phyloP scores from a whole-genome alignment of 2,329 filamentous ascomycete genomes.

The Fulvia fulva region DNA sequence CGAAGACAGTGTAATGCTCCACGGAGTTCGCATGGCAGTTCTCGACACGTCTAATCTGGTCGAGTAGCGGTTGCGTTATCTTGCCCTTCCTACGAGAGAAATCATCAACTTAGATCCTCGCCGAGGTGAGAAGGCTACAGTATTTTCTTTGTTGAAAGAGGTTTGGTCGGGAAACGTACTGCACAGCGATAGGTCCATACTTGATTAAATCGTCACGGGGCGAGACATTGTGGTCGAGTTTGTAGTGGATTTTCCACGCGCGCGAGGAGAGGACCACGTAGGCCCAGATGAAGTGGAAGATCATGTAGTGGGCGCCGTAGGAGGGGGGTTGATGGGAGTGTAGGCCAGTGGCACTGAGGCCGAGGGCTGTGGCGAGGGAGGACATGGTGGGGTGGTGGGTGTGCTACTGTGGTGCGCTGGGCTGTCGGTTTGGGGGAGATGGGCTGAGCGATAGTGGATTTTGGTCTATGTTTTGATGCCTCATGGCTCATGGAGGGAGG shows the following conservation, averaged over 20 bases:
- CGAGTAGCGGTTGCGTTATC: conserved; percentile 41
- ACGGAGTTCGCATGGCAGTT: conserved; percentile 47
- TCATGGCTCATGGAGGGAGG: too few relatives aligned
- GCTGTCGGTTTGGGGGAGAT: not conserved
- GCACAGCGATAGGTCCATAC: conserved; percentile 41
- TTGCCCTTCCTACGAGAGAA: conserved; percentile 34
- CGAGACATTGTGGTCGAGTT: conserved; percentile 47
- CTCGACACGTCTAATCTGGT: conserved; percentile 44
- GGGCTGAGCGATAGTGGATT: not conserved
- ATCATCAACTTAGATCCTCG: too few relatives aligned
- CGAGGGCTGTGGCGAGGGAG: conserved; percentile 22
- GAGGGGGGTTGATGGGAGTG: conserved; percentile 20
- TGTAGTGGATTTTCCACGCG: conserved; percentile 40
- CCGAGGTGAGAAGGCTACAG: too few relatives aligned
- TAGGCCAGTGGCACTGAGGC: conserved; percentile 18
- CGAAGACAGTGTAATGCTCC: conserved; percentile 41
- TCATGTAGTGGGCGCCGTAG: conserved; percentile 33
- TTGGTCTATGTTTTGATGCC: not conserved
- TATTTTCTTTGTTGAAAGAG: too few relatives aligned
- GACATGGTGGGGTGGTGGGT: conserved; percentile 9
- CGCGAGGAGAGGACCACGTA: conserved; percentile 45
- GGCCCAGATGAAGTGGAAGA: conserved; percentile 43
- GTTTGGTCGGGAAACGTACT: too few relatives aligned
- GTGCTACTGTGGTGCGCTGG: not conserved
- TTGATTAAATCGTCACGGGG: conserved; percentile 46